Percentiles rank a stretch among this genome's conserved stretches.
These are phyloP conservation scores for Populus euphratica DNA, from an alignment of 345 rosid genomes.

Conservation along the genomic window DNA sequence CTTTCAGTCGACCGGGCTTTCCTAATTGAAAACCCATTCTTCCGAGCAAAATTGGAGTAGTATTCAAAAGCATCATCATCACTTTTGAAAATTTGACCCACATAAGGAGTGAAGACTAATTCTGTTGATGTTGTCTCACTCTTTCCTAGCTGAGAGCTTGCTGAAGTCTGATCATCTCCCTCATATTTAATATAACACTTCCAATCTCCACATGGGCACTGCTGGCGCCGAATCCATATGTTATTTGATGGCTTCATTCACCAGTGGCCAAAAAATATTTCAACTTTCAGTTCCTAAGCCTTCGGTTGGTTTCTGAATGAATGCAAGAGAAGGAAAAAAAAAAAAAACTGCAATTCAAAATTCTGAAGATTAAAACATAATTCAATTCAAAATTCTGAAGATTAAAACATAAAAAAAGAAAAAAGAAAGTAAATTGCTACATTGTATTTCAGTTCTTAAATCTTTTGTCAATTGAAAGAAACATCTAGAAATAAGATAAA, in stretches of 20 bases:
- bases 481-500: too few relatives aligned
- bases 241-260: conserved; percentile 58
- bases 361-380: not conserved
- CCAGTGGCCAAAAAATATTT: conserved; percentile 24
- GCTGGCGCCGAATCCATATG: conserved; percentile 85
- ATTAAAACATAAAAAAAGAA: not conserved
- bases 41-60: conserved; percentile 76
- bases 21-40: conserved; percentile 80
- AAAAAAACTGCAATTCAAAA: not conserved
- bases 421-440: not conserved
- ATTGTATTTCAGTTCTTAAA: too few relatives aligned
- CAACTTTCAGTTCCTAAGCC: conserved; percentile 13
- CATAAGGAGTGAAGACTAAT: conserved; percentile 67
- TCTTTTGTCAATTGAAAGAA: too few relatives aligned
- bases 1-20: conserved; percentile 91
- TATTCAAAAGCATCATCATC: conserved; percentile 86
- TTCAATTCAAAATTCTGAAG: not conserved
- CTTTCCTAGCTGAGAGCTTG: conserved; percentile 45
- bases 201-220: conserved; percentile 96
- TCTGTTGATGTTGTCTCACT: conserved; percentile 50
- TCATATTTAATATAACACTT: conserved; percentile 69
- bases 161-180: conserved; percentile 56
- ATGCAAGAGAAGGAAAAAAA: not conserved
- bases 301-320: conserved; percentile 17
- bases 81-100: conserved; percentile 74